Evolutionary conservation across 2,329 filamentous ascomycete species (phyloP).

Genomic region (Penicillium hordei): DNA sequence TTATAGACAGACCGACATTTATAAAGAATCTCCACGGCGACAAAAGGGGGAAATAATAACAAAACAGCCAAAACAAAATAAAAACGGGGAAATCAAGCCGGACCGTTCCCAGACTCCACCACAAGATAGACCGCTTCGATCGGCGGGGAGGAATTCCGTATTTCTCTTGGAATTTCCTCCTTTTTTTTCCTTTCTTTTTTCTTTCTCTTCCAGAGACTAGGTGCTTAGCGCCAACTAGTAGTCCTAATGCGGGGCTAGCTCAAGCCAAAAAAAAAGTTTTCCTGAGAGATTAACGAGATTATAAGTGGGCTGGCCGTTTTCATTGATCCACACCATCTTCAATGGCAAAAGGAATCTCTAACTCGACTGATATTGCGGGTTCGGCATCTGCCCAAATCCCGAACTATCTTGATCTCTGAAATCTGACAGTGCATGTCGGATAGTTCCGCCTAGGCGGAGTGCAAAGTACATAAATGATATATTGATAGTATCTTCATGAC

Average conservation of each 20-base stretch:
- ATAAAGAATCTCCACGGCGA: conserved; percentile 5
- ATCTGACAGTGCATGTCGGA: background rate
- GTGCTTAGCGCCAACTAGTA: background rate
- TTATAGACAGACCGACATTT: conserved; percentile 7
- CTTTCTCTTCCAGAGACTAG: background rate
- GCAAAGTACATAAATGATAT: background rate
- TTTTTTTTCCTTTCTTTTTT: background rate
- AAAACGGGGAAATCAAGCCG: conserved; percentile 15
- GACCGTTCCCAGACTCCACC: conserved; percentile 27
- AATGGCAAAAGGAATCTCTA: conserved; percentile 15
- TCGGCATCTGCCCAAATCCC: conserved; percentile 19
- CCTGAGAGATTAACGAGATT: conserved; percentile 11
- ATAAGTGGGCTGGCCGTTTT: conserved; percentile 16
- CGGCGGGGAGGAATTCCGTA: conserved; percentile 15
- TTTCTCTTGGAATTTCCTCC: background rate
- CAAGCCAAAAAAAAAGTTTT: background rate
- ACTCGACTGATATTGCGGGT: conserved; percentile 15
- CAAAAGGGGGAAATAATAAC: background rate
- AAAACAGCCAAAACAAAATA: conserved; percentile 1
- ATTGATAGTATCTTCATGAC: background rate
- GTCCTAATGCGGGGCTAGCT: background rate
- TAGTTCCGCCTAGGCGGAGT: background rate
- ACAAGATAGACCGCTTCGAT: conserved; percentile 23
- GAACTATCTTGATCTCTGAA: conserved; percentile 9
- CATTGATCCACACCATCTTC: conserved; percentile 16